Evolutionary conservation across 2,329 filamentous ascomycete species (phyloP).

Genomic region (Colletotrichum sp.): DNA sequence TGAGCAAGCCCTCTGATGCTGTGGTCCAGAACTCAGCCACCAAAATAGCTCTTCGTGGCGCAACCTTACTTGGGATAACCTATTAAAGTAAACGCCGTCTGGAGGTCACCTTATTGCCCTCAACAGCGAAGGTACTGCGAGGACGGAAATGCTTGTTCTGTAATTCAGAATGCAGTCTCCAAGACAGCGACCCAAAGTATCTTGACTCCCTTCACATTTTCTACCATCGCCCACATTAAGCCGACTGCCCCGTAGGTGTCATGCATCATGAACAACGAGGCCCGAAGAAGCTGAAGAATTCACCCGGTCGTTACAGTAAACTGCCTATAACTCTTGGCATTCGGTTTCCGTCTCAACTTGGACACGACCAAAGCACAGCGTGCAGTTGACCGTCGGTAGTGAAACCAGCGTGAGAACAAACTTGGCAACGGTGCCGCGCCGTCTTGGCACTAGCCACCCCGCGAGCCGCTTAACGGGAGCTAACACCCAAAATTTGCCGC

Average conservation of each 20-base stretch:
- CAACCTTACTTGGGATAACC: background rate
- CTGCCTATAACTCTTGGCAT: background rate
- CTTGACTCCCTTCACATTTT: background rate
- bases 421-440: background rate
- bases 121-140: background rate
- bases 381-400: background rate
- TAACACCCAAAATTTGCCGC: background rate
- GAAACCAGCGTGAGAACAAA: background rate
- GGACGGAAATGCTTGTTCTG: background rate
- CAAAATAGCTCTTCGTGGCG: background rate
- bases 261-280: background rate
- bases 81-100: background rate
- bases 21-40: background rate
- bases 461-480: background rate
- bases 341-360: background rate
- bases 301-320: background rate
- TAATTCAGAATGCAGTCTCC: fast-evolving
- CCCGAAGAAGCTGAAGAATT: background rate
- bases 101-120: background rate
- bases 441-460: background rate
- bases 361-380: background rate
- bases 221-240: background rate
- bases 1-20: background rate
- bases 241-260: background rate
- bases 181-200: fast-evolving